Conservation (phyloP, 1,284 basidiomycete species). For the Fomitopsis palustris region DNA sequence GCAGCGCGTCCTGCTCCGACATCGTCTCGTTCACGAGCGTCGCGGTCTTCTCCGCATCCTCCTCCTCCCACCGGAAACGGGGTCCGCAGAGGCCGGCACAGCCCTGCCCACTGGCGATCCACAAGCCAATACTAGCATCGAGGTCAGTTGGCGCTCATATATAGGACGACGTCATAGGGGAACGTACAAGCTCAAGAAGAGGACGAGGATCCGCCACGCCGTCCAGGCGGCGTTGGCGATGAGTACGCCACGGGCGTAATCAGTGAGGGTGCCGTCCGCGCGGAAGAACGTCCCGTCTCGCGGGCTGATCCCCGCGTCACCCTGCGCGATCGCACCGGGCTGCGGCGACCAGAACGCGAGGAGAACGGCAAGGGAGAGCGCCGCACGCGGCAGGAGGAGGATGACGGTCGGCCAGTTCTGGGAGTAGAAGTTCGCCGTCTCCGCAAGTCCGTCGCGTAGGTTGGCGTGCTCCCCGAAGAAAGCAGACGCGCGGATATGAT, state of each 20-base stretch:
- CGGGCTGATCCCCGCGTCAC: conserved; percentile 42
- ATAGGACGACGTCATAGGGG: neutral
- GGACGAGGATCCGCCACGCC: conserved; percentile 61
- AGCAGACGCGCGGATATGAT: conserved; percentile 71
- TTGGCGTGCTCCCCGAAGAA: conserved; percentile 50
- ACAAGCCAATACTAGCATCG: conserved; percentile 59
- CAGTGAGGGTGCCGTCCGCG: conserved; percentile 59
- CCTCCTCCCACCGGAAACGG: conserved; percentile 77
- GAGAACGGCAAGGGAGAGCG: conserved; percentile 64
- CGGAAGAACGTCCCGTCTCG: conserved; percentile 76
- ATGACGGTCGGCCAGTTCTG: conserved; percentile 78
- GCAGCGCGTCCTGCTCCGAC: conserved; percentile 47
- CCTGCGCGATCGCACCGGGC: conserved; percentile 43
- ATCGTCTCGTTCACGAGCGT: conserved; percentile 42
- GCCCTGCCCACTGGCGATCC: conserved; percentile 68
- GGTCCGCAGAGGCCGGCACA: conserved; percentile 82
- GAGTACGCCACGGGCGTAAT: conserved; percentile 71
- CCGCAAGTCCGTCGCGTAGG: conserved; percentile 65
- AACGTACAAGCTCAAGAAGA: conserved; percentile 64
- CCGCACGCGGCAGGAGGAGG: conserved; percentile 77
- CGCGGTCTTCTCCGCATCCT: conserved; percentile 57
- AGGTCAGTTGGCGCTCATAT: neutral
- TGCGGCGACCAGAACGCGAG: conserved; percentile 57
- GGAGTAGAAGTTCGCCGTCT: conserved; percentile 74
- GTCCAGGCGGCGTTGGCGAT: conserved; percentile 77